Percentiles rank a stretch among this genome's conserved stretches.
Conservation (phyloP, 163 green algal genomes). For the Chlamydomonas reinhardtii region DNA sequence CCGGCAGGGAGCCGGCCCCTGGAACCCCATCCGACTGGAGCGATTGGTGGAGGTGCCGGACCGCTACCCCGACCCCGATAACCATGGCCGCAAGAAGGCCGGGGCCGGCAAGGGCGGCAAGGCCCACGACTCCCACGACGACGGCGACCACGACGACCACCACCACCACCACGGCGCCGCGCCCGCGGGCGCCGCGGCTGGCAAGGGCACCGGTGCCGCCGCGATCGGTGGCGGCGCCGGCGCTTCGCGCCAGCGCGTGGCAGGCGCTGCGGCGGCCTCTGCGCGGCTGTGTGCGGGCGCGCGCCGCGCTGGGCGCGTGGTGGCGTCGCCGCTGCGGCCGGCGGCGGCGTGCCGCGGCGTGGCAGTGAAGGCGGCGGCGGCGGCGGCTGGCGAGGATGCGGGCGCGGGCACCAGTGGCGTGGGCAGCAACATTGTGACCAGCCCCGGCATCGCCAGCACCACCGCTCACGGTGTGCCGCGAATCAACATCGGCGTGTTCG, state of each 20-base stretch:
- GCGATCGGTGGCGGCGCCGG: too few relatives aligned
- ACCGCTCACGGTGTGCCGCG: conserved; percentile 68
- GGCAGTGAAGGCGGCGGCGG: background rate
- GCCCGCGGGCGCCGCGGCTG: background rate
- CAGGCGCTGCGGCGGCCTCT: background rate
- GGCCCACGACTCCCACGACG: conserved; percentile 6
- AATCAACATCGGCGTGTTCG: conserved; percentile 80
- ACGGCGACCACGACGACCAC: conserved; percentile 10
- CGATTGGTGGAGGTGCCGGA: conserved; percentile 30
- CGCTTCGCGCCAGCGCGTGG: background rate
- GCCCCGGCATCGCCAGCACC: conserved; percentile 19
- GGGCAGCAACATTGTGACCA: conserved; percentile 51
- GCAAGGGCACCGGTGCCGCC: too few relatives aligned
- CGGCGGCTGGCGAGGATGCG: background rate
- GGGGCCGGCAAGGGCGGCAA: background rate
- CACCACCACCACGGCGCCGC: background rate
- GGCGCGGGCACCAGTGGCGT: background rate
- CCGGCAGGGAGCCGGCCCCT: conserved; percentile 3
- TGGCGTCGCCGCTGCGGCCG: conserved; percentile 14
- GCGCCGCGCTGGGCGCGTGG: background rate
- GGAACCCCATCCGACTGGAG: background rate
- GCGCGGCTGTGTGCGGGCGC: too few relatives aligned
- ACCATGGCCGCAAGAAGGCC: conserved; percentile 12
- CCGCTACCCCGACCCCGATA: background rate
- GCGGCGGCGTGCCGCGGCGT: background rate